Evolutionary conservation across 2,329 filamentous ascomycete genomes (phyloP).

Genomic region (Beauveria asiatica): DNA sequence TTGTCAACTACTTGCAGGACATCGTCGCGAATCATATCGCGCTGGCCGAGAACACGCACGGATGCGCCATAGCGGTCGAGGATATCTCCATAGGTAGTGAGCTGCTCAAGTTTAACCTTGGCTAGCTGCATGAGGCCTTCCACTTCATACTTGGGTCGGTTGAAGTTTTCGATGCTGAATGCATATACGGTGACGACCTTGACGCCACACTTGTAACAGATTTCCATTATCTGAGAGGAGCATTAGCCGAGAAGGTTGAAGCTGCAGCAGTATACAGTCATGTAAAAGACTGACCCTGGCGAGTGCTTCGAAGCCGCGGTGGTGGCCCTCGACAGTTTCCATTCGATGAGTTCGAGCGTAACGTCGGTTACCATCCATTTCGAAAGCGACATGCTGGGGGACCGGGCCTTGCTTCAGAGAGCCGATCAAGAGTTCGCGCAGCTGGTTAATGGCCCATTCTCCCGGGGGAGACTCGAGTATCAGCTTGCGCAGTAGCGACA

Average conservation of each 20-base stretch:
- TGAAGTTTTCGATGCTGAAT: conserved; percentile 99
- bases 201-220: conserved; percentile 96
- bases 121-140: conserved; percentile 97
- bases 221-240: conserved; percentile 67
- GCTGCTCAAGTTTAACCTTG: conserved; percentile 85
- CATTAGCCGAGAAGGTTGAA: conserved; percentile 14
- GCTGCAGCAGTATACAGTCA: background rate
- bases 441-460: conserved; percentile 74
- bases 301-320: conserved; percentile 89
- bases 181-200: conserved; percentile 97
- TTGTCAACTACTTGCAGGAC: conserved; percentile 82
- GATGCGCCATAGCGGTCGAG: conserved; percentile 87
- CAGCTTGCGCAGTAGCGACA: conserved; percentile 53
- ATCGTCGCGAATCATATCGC: conserved; percentile 75
- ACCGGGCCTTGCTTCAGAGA: conserved; percentile 84
- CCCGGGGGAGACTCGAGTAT: conserved; percentile 80
- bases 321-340: conserved; percentile 93
- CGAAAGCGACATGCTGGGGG: conserved; percentile 94
- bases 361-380: conserved; percentile 96
- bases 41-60: conserved; percentile 76
- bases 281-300: conserved; percentile 56
- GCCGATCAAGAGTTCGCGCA: conserved; percentile 80
- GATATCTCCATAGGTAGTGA: conserved; percentile 87
- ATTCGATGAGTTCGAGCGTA: conserved; percentile 87
- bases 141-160: conserved; percentile 91